A percentile compares a stretch with the other conserved stretches of the same genome.
phyloP scores from a whole-genome alignment of 139 green algal species.

The Choricystis sp. region DNA sequence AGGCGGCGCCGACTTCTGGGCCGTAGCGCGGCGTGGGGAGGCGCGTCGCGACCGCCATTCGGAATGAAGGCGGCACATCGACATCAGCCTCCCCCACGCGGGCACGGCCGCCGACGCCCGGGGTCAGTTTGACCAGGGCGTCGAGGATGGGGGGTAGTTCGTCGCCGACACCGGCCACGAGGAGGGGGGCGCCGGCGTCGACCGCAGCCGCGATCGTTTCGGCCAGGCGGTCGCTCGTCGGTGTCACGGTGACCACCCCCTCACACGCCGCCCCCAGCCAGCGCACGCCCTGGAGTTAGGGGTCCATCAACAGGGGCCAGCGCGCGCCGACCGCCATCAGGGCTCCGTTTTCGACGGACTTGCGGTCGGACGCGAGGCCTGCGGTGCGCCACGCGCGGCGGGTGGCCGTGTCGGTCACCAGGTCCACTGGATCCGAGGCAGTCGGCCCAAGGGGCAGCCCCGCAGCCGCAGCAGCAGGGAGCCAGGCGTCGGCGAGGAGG shows the following conservation, averaged over 20 bases:
- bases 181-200: conserved; percentile 60
- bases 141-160: not conserved
- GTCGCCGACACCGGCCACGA: conserved; percentile 41
- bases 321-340: conserved; percentile 59
- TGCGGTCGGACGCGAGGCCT: conserved; percentile 60
- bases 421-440: conserved; percentile 30
- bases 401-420: conserved; percentile 24
- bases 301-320: conserved; percentile 80
- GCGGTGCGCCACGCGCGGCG: conserved; percentile 58
- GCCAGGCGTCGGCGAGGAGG: conserved; percentile 58
- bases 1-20: conserved; percentile 75
- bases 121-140: not conserved
- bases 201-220: conserved; percentile 6
- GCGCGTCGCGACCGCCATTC: conserved; percentile 76
- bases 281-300: conserved; percentile 46
- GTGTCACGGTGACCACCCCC: conserved; percentile 70
- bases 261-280: conserved; percentile 70
- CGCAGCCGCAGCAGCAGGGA: conserved; percentile 51
- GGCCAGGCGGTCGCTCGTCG: conserved; percentile 24
- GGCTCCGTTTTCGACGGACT: conserved; percentile 75
- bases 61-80: conserved; percentile 46
- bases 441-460: conserved; percentile 43
- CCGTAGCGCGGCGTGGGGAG: conserved; percentile 78
- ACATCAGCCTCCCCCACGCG: conserved; percentile 64
- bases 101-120: too few species aligned